These are phyloP conservation scores for Amphicarpaea edgeworthii DNA, from an alignment of 306 rosid species.

Conservation along the genomic window DNA sequence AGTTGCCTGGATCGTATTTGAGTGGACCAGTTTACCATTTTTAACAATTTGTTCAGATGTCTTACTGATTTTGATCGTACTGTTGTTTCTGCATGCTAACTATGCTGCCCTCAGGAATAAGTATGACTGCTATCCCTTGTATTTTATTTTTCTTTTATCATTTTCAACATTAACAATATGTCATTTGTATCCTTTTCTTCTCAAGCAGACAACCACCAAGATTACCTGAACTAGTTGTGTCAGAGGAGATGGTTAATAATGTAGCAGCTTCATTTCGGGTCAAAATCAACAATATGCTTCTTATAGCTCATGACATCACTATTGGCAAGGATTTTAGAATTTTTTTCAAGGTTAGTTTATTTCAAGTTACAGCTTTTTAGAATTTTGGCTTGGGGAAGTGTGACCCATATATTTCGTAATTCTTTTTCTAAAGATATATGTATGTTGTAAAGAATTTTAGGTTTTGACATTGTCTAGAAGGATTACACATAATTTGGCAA, in stretches of 20 bases:
- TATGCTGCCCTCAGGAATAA: slow-evolving; percentile 69
- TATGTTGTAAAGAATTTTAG: slow-evolving; percentile 17
- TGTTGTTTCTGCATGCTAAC: slow-evolving; percentile 76
- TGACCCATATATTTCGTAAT: slow-evolving; percentile 7
- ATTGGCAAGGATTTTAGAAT: slow-evolving; percentile 89
- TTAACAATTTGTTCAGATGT: slow-evolving; percentile 89
- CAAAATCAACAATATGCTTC: slow-evolving; percentile 78
- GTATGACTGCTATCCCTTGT: slow-evolving; percentile 54
- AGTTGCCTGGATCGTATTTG: slow-evolving; percentile 72
- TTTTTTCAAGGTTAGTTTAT: slow-evolving; percentile 80
- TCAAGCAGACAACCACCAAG: slow-evolving; percentile 69
- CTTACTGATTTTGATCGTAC: slow-evolving; percentile 79
- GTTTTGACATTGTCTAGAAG: slow-evolving; percentile 23
- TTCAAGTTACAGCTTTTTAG: slow-evolving; percentile 27
- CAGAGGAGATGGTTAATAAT: slow-evolving; percentile 93
- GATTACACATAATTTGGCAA: slow-evolving; percentile 8
- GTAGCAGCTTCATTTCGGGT: slow-evolving; percentile 95
- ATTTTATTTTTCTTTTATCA: slow-evolving; percentile 35
- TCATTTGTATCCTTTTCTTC: slow-evolving; percentile 33
- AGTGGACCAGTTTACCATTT: slow-evolving; percentile 72
- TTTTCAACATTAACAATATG: slow-evolving; percentile 22
- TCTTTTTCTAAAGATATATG: slow-evolving; percentile 26
- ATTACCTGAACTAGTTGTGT: slow-evolving; percentile 73
- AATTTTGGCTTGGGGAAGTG: slow-evolving; percentile 16
- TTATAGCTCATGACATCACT: slow-evolving; percentile 94